These are phyloP conservation scores for Penicillium nucicola DNA, from an alignment of 495 filamentous ascomycete species.

Conservation along the genomic window DNA sequence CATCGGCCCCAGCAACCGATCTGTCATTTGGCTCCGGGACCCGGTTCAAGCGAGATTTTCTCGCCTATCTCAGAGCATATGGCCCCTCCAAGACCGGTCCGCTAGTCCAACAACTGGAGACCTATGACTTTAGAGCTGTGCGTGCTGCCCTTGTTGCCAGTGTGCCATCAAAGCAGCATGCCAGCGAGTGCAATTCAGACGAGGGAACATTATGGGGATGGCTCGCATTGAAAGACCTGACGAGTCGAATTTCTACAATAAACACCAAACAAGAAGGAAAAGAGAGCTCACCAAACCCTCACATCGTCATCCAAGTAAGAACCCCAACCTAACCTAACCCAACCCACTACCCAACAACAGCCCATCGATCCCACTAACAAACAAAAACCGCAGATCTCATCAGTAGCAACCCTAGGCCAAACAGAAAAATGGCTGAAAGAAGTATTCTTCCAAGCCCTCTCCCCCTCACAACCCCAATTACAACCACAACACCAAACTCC, in stretches of 20 bases:
- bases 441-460: slow-evolving; percentile 59
- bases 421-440: slow-evolving; percentile 71
- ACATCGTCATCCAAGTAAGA: slow-evolving; percentile 63
- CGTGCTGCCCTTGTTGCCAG: slow-evolving; percentile 74
- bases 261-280: neutral
- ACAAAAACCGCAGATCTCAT: slow-evolving; percentile 58
- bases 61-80: slow-evolving; percentile 71
- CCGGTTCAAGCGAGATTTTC: slow-evolving; percentile 72
- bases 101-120: slow-evolving; percentile 53
- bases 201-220: slow-evolving; percentile 67
- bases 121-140: slow-evolving; percentile 68
- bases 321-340: neutral
- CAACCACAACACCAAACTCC: too few species aligned
- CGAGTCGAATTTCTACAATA: slow-evolving; percentile 46
- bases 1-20: slow-evolving; percentile 4
- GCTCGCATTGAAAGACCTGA: slow-evolving; percentile 59
- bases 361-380: neutral
- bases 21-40: slow-evolving; percentile 54
- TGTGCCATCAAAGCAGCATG: slow-evolving; percentile 63
- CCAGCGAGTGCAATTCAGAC: slow-evolving; percentile 30
- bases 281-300: slow-evolving; percentile 29
- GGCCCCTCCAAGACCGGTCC: slow-evolving; percentile 49
- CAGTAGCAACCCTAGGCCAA: slow-evolving; percentile 74
- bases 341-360: neutral
- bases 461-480: slow-evolving; percentile 22